Evolutionary conservation across 495 filamentous ascomycete genomes (phyloP).

Genomic region (Filosporella fistucella): DNA sequence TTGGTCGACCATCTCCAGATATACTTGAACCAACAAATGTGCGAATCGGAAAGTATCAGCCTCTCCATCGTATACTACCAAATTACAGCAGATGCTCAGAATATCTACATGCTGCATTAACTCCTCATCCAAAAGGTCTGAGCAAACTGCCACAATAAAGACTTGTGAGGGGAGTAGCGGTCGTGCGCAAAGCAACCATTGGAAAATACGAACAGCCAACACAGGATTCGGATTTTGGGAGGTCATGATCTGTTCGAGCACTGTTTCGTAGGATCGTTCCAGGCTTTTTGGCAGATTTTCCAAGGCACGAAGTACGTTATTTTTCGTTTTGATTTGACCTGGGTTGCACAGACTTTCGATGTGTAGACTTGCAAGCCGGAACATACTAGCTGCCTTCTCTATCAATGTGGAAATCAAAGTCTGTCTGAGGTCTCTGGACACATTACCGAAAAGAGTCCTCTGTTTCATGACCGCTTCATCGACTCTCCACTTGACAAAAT

Average conservation of each 20-base stretch:
- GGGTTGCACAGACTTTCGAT: constrained; percentile 15
- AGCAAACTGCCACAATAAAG: constrained; percentile 3
- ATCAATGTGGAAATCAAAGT: constrained; percentile 1
- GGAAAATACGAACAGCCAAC: constrained; percentile 1
- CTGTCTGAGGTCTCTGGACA: background rate
- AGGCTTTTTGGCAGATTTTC: constrained; percentile 9
- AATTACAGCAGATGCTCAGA: constrained; percentile 5
- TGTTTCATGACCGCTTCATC: constrained; percentile 5
- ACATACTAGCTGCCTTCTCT: constrained; percentile 21
- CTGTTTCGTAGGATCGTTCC: background rate
- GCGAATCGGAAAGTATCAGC: constrained; percentile 5
- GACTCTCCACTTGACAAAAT: constrained; percentile 24
- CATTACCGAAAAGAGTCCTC: constrained; percentile 2
- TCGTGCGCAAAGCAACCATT: constrained; percentile 7
- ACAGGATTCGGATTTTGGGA: constrained; percentile 1
- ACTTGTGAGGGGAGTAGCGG: background rate
- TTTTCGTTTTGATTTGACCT: background rate
- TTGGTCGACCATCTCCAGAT: background rate
- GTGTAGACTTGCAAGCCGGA: constrained; percentile 32
- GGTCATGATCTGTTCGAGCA: constrained; percentile 4
- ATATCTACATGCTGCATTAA: constrained; percentile 2
- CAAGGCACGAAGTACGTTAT: constrained; percentile 2
- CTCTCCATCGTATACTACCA: constrained; percentile 2
- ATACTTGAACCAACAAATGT: constrained; percentile 7
- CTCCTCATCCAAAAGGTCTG: background rate